Evolutionary conservation across 2,329 filamentous ascomycete genomes (phyloP), one percentile per base, ranked within the genome.

Genomic region (Alternaria sp.): DNA sequence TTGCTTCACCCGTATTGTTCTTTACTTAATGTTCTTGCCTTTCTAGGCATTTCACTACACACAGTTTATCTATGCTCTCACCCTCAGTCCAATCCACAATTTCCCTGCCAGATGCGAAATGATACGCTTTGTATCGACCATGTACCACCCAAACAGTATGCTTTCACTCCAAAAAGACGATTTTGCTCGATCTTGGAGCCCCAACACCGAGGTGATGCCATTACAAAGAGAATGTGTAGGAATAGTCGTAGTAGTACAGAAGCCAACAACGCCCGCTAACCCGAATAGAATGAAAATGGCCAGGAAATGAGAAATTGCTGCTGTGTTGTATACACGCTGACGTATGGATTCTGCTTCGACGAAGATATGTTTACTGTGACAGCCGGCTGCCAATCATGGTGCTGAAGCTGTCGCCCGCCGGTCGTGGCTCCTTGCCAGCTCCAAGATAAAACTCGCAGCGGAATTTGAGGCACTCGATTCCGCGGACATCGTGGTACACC

Each of bases 401-500:
- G 12, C 58, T 64, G 67, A 80, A 80, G 40, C 64, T 72, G 17
- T 74, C 61, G 15, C 72, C 73, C 6, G 71, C 53, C 5, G 67
- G 57, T 47, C 77, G 69, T 10, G 73, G 73, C 45, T 76, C 61
- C 53, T 66, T 73, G 26, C 77, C 80, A 28, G 75, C 72, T 6
- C 83, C 82, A 43, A 79, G 69, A 63, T 78, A 81, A 52, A 85
- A 81, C 57, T 83, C 81, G 65, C 80, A 82, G 11, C 69, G 73
- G 60, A 84, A 84, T 61, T 78, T 81, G 32, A 84, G 70, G 32
- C 71, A 71, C 45, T 77, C 74, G 2, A 67, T 72, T 12, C 70
- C 69, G 17, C 62, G 80, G n/a, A 72, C 62, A 12, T 83, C 80
- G 46, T 88, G 83, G 85, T 89, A 96, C 7, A 97, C 87, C 3